Evolutionary conservation across 345 rosid species (phyloP).

Genomic region (Moricandia arvensis): DNA sequence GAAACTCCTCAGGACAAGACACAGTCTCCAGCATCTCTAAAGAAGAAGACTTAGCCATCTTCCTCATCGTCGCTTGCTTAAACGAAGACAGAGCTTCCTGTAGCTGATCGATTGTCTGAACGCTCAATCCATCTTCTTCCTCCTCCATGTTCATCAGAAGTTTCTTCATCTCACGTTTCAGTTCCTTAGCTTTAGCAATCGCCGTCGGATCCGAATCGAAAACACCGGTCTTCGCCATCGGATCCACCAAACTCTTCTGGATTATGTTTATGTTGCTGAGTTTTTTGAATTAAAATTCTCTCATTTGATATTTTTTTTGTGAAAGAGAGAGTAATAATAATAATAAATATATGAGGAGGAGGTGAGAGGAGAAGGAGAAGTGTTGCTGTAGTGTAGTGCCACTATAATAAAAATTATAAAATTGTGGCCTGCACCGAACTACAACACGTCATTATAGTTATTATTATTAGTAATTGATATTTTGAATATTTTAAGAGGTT

Average conservation of each 20-base stretch:
- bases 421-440: conserved; percentile 35
- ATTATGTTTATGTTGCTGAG: conserved; percentile 3
- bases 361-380: neutral
- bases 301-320: neutral
- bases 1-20: conserved; percentile 74
- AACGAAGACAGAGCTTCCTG: conserved; percentile 56
- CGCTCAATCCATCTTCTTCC: conserved; percentile 50
- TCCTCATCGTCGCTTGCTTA: conserved; percentile 51
- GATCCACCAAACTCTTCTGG: conserved; percentile 30
- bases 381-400: conserved; percentile 29
- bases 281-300: neutral
- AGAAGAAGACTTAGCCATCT: conserved; percentile 50
- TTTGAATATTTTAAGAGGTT: neutral
- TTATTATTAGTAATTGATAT: neutral
- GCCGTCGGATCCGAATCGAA: conserved; percentile 67
- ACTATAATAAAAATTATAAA: too few species aligned
- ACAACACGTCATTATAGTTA: conserved; percentile 30
- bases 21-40: conserved; percentile 44
- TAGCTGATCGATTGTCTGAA: conserved; percentile 66
- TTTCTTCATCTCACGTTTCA: conserved; percentile 70
- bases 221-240: conserved; percentile 68
- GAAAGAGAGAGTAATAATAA: neutral
- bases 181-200: conserved; percentile 57
- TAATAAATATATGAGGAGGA: conserved; percentile 27
- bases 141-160: conserved; percentile 57